These are phyloP conservation scores for Candida ortonii DNA, from an alignment of 805 yeast species.

Conservation along the genomic window DNA sequence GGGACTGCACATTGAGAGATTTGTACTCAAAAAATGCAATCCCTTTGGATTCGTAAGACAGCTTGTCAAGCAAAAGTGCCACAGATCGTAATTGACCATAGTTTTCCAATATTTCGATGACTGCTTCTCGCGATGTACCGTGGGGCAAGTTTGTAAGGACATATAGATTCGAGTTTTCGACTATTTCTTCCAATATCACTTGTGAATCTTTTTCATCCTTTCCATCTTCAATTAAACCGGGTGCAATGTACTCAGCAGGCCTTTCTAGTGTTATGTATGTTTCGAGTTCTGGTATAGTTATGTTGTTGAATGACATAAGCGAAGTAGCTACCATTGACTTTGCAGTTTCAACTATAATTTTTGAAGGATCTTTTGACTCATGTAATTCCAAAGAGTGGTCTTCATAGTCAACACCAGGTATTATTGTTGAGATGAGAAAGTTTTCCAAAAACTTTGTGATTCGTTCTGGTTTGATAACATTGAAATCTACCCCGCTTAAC, in stretches of 20 bases:
- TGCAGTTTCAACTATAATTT: conserved; percentile 50
- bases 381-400: conserved; percentile 31
- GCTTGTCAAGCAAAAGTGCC: conserved; percentile 44
- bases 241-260: conserved; percentile 43
- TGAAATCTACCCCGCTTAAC: conserved; percentile 22
- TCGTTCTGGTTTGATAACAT: conserved; percentile 25
- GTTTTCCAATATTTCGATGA: conserved; percentile 40
- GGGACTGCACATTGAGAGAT: conserved; percentile 14
- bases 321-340: conserved; percentile 55
- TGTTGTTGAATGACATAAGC: conserved; percentile 42
- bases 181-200: conserved; percentile 39
- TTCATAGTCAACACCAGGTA: conserved; percentile 37
- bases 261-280: conserved; percentile 35
- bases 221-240: conserved; percentile 43
- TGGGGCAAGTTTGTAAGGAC: conserved; percentile 42
- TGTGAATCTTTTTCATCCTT: conserved; percentile 49
- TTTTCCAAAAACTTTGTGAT: conserved; percentile 45
- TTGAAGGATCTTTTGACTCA: conserved; percentile 30
- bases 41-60: conserved; percentile 52
- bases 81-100: conserved; percentile 41
- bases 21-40: conserved; percentile 52
- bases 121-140: conserved; percentile 40
- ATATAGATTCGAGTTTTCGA: conserved; percentile 26
- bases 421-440: conserved; percentile 42
- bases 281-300: conserved; percentile 31